Percentiles rank a stretch among this genome's conserved stretches.
Conservation (phyloP, 176 grass and related monocot species). For the Carex scoparia region DNA sequence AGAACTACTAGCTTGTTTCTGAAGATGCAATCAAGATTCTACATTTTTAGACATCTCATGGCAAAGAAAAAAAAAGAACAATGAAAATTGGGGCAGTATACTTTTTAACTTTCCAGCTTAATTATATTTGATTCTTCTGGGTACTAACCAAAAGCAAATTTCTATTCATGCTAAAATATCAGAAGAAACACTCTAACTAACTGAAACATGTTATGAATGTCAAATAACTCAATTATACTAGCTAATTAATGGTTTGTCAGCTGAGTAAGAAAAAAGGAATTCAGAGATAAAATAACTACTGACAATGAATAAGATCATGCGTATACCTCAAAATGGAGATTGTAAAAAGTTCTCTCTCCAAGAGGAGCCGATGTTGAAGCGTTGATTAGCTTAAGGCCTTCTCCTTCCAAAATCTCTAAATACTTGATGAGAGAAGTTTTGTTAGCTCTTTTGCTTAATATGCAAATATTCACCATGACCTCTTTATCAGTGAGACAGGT, state of each 20-base stretch:
- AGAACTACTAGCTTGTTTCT: not conserved
- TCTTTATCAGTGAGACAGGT: conserved; percentile 51
- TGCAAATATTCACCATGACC: conserved; percentile 75
- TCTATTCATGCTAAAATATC: not conserved
- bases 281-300: not conserved
- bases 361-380: conserved; percentile 38
- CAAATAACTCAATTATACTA: not conserved
- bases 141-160: not conserved
- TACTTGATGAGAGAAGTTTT: conserved; percentile 45
- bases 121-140: not conserved
- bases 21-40: not conserved
- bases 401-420: conserved; percentile 48
- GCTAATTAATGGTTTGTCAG: too few species aligned
- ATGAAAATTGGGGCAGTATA: not conserved
- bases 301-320: not conserved
- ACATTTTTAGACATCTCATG: not conserved
- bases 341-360: conserved; percentile 58
- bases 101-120: not conserved
- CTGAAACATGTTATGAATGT: not conserved
- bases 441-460: conserved; percentile 22
- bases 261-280: too few species aligned
- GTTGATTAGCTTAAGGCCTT: conserved; percentile 54
- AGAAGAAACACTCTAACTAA: not conserved
- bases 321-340: conserved; percentile 76
- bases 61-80: not conserved